Evolutionary conservation across 2,329 filamentous ascomycete genomes (phyloP).

Genomic region (Lachnellula cervina): DNA sequence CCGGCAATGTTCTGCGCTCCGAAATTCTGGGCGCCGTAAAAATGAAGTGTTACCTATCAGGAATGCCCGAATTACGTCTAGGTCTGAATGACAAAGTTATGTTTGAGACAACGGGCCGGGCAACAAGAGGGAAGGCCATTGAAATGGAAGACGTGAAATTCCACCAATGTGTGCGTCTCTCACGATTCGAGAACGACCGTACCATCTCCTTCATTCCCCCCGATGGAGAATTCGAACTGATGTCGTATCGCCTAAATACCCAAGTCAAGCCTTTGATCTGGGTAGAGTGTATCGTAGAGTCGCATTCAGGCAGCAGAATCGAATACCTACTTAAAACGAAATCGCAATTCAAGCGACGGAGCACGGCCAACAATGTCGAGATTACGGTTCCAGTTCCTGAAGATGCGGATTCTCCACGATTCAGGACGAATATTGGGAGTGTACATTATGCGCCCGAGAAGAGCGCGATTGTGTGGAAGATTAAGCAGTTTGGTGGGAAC

Average conservation of each 20-base stretch:
- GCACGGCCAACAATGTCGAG: constrained; percentile 97
- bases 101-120: constrained; percentile 95
- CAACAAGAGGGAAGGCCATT: constrained; percentile 91
- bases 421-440: constrained; percentile 93
- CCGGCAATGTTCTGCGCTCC: constrained; percentile 89
- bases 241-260: constrained; percentile 98
- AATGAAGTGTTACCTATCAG: constrained; percentile 99
- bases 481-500: constrained; percentile 97
- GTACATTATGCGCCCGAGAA: constrained; percentile 98
- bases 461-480: constrained; percentile 98
- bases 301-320: constrained; percentile 88
- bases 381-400: constrained; percentile 96
- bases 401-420: constrained; percentile 91
- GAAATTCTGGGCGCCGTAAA: constrained; percentile 97
- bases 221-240: constrained; percentile 97
- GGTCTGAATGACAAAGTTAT: constrained; percentile 99
- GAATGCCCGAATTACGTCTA: constrained; percentile 92
- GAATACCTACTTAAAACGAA: constrained; percentile 99
- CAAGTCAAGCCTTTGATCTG: constrained; percentile 98
- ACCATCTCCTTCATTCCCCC: constrained; percentile 99
- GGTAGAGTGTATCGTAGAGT: constrained; percentile 97
- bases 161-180: constrained; percentile 94
- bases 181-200: constrained; percentile 94
- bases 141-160: constrained; percentile 99
- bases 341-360: constrained; percentile 96